Conservation (phyloP, 2,329 filamentous ascomycete species). For the Cladosporium sp. region DNA sequence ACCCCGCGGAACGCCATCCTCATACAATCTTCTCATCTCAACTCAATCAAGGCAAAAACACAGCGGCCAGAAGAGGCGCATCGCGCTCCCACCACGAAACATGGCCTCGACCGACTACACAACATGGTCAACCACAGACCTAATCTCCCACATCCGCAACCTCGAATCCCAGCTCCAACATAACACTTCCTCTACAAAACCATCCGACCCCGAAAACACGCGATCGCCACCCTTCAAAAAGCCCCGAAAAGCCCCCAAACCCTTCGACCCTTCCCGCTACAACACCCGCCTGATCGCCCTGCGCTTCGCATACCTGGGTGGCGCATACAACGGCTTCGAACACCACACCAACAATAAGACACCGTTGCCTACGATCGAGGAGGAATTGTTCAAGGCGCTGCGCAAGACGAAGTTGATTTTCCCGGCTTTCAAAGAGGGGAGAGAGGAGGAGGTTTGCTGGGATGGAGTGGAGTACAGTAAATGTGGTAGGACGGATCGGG, state of each 20-base stretch:
- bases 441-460: slow-evolving; percentile 66
- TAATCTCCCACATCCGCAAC: slow-evolving; percentile 66
- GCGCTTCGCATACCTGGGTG: slow-evolving; percentile 91
- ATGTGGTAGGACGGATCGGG: slow-evolving; percentile 87
- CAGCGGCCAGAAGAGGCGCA: not conserved
- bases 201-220: slow-evolving; percentile 11
- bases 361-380: slow-evolving; percentile 79
- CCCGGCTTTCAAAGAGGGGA: slow-evolving; percentile 49
- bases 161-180: slow-evolving; percentile 67
- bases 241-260: slow-evolving; percentile 43
- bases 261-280: slow-evolving; percentile 78
- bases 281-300: slow-evolving; percentile 81
- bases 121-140: slow-evolving; percentile 66
- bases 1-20: not conserved
- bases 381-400: slow-evolving; percentile 89
- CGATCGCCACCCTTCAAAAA: slow-evolving; percentile 27
- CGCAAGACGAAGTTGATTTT: slow-evolving; percentile 80
- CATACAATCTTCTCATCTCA: not conserved
- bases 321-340: slow-evolving; percentile 90
- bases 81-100: not conserved
- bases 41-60: not conserved
- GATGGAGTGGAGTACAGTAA: slow-evolving; percentile 89
- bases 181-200: slow-evolving; percentile 33
- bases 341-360: slow-evolving; percentile 71
- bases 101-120: slow-evolving; percentile 53